Base-by-base conservation (phyloP, 441 rosid species). In the Erodium trifolium region DNA sequence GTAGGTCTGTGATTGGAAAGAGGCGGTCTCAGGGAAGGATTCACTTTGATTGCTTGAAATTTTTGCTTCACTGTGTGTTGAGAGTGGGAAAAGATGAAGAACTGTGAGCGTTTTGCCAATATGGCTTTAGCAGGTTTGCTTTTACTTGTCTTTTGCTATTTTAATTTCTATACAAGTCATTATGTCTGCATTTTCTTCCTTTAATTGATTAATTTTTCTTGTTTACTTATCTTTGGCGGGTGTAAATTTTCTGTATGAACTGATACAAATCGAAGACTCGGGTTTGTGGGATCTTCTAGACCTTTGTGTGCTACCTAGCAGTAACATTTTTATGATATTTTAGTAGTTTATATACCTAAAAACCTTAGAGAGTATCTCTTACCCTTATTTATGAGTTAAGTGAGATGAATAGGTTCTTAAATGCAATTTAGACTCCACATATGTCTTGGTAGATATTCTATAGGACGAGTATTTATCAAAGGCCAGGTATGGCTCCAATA, bases 51-150 rank as follows among this genome's bases (percentile, higher is more conserved):
- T 55, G 8, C 17, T 65, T 66, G 47, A 5, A 41, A 6, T 6
- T 41, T 41, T 41, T 41, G 47, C 47, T 41, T 9, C 53, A 59
- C 8, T 41, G 11, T 66, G 2, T 1, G 27, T 59, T 31, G 3
- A 51, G 41, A 8, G 62, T 43, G 18, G 59, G 39, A 41, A 39
- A 79, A 35, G 65, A 92, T 91, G 98, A 93, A 85, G 92, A 91
- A 81, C 76, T 60, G 78, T 65, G 98, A 93, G 76, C 88, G 86
- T 73, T 43, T 91, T 23, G 93, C 97, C 0, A 91, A 88, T 80
- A 66, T 85, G 57, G 94, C 91, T 51, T 88, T 93, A 71, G 96
- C 88, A 88, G 98, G 98, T 93, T 80, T 67, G 37, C 1, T 34
- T 34, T 34, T 34, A 34, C 37, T 34, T 34, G 37, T 34, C 4